Base-by-base conservation (phyloP, 116 monocot species). In the Phalaenopsis hybrid region DNA sequence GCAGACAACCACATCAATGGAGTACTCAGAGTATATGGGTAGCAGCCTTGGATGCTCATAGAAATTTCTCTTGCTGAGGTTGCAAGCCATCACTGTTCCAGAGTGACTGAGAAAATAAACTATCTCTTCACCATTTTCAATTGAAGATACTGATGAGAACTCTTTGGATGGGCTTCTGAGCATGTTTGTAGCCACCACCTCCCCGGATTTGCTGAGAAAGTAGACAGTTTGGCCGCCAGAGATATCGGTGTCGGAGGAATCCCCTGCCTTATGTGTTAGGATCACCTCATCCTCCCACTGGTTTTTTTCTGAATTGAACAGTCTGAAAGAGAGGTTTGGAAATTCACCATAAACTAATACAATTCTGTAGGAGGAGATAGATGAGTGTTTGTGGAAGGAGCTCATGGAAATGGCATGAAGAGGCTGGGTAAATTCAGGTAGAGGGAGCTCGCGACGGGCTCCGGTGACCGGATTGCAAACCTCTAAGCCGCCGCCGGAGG, bases 141-240 rank as follows among this genome's bases (percentile, higher is more conserved):
- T 13, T 5, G 82, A 82, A 44, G 88, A n/a, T 18, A 94, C 90
- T 7, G 96, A 87, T 28, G 96, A 96, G 86, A 89, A 96, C 79
- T 96, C 89, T 86, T 96, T 96, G 1, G 88, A 92, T 3, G 94
- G 89, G 85, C 89, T 96, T 21, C 94, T 86, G 57, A 90, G 91
- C 92, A 92, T 96, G 83, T 91, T 90, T 18, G 92, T 85, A 11
- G 94, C 84, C 45, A 96, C 90, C 33, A 96, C 94, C 44, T 92
- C 96, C 8, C 96, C 96, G 0, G 94, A 73, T 81, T 96, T 96
- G 86, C 91, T 91, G 33, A 96, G 94, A 75, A 92, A 96, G 76
- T 92, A 96, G 6, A 92, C 81, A 6, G 80, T 82, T 21, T 92
- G 91, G 17, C 84, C 90, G 1, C n/a, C 83, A 5, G 55, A 4